Evolutionary conservation across 2,329 filamentous ascomycete species (phyloP), one percentile per base, ranked within the genome.

Genomic region (Colletotrichum australisinense): DNA sequence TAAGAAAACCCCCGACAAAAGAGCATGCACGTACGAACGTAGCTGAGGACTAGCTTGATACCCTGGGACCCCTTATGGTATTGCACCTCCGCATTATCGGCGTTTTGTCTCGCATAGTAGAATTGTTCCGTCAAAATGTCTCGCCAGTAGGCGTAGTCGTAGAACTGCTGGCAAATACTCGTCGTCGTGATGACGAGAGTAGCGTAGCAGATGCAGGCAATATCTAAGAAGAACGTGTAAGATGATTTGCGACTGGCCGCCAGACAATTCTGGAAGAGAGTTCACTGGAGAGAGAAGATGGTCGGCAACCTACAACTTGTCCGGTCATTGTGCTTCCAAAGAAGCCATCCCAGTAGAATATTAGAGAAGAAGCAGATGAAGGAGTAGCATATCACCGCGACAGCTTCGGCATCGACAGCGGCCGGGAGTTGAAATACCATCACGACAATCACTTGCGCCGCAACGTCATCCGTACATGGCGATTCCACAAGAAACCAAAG

Each of bases 341-440:
- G 69, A 9, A 73, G 67, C 71, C 71, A 73, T 14, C 70, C 56
- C 56, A 73, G 38, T 22, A 73, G 19, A 2, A 66, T 38, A 22
- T 70, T 73, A 62, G 71, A 68, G 8, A 73, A 30, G 22, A 73
- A 49, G 53, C 71, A 73, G 12, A 73, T n/a, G 16, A 73, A 53
- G 5, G 71, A 71, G 46, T 73, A 73, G 35, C 59, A 38, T 32
- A 73, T 55, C n/a, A 70, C 46, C 35, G 67, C 71, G 60, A 56
- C 19, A 57, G 56, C 71, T 49, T 73, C 71, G 28, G 60, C 26
- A 49, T 52, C 35, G 56, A 73, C 71, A 56, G 67, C 71, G 56
- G 71, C 56, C 55, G 71, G 71, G 56, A 73, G 67, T 71, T 73
- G 71, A 49, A 73, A 73, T 28, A 73, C 67, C 71, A 73, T 73